Percentiles rank a stretch among this genome's conserved stretches.
phyloP scores from a whole-genome alignment of 768 basidiomycete genomes.

The Phylloporus sp. region DNA sequence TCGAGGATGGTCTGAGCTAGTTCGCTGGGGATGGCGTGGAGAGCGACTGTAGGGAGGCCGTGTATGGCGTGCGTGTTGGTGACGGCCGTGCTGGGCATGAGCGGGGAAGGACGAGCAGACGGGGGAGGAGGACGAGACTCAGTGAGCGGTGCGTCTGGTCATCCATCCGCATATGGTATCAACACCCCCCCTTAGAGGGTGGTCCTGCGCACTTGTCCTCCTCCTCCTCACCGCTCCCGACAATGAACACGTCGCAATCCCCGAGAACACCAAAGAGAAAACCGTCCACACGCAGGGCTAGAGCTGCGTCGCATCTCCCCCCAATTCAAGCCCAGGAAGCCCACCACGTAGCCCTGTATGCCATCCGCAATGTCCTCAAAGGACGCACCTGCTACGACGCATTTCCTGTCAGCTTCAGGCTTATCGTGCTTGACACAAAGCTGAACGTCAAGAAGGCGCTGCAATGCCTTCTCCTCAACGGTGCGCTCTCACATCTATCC shows the following conservation, averaged over 20 bases:
- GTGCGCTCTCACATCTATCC: slow-evolving; percentile 31
- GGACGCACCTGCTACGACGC: slow-evolving; percentile 91
- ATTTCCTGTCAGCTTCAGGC: slow-evolving; percentile 92
- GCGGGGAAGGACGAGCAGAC: neutral
- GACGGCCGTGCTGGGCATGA: slow-evolving; percentile 9
- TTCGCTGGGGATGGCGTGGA: slow-evolving; percentile 4
- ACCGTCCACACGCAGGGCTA: slow-evolving; percentile 50
- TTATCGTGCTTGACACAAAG: slow-evolving; percentile 95
- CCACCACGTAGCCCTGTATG: slow-evolving; percentile 65
- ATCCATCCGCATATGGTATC: slow-evolving; percentile 8
- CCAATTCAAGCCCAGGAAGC: slow-evolving; percentile 49
- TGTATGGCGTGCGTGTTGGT: neutral
- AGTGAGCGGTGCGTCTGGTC: slow-evolving; percentile 1
- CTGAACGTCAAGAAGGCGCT: slow-evolving; percentile 95
- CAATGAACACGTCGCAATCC: slow-evolving; percentile 45
- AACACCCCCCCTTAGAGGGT: slow-evolving; percentile 12
- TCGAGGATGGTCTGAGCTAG: slow-evolving; percentile 3
- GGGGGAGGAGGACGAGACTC: neutral
- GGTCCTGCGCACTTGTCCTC: slow-evolving; percentile 1
- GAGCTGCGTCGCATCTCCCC: slow-evolving; percentile 58
- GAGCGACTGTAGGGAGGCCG: slow-evolving; percentile 5
- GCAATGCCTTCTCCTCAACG: slow-evolving; percentile 80
- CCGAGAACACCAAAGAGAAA: slow-evolving; percentile 50
- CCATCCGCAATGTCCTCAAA: slow-evolving; percentile 80
- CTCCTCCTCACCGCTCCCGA: slow-evolving; percentile 9